These are phyloP conservation scores for Clathrospora elynae DNA, from an alignment of 2,329 filamentous ascomycete genomes.

Conservation along the genomic window DNA sequence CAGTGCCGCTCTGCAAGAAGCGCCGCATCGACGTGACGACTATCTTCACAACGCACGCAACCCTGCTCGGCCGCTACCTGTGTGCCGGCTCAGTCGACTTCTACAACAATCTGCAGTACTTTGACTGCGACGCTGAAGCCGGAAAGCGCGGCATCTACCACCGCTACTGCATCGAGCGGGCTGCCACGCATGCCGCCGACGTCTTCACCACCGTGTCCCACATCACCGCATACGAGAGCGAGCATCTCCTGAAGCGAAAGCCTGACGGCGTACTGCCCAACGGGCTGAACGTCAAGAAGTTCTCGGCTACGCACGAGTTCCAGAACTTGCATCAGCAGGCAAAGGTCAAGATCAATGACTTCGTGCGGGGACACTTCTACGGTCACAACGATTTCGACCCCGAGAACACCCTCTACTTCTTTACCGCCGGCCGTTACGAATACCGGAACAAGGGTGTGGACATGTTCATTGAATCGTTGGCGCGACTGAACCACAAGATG, in stretches of 20 bases:
- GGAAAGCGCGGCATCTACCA: conserved; percentile 99
- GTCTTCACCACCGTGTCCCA: conserved; percentile 99
- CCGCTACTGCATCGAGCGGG: conserved; percentile 95
- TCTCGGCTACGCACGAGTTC: conserved; percentile 97
- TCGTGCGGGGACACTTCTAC: conserved; percentile 97
- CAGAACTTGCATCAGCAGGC: conserved; percentile 96
- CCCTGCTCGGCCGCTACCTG: conserved; percentile 90
- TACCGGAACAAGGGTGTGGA: conserved; percentile 98
- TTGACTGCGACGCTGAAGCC: conserved; percentile 94
- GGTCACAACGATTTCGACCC: conserved; percentile 97
- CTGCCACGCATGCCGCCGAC: conserved; percentile 86
- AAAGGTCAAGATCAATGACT: conserved; percentile 98
- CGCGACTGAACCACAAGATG: conserved; percentile 89
- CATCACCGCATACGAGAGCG: conserved; percentile 97
- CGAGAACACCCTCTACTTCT: conserved; percentile 96
- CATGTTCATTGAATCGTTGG: conserved; percentile 98
- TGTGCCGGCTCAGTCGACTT: conserved; percentile 98
- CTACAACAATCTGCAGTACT: conserved; percentile 97
- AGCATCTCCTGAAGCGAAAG: conserved; percentile 96
- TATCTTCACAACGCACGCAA: conserved; percentile 98
- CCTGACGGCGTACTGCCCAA: conserved; percentile 96
- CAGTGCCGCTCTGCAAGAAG: conserved; percentile 88
- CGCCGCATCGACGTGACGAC: conserved; percentile 95
- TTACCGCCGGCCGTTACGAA: conserved; percentile 95
- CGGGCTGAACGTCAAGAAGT: conserved; percentile 97